A percentile compares a stretch with the other conserved stretches of the same genome.
phyloP scores from a whole-genome alignment of 345 rosid species.

The sweet orange (Citrus sinensis) region DVS_A1.0 CM039169.1:6295501-6296000 shows the following conservation, averaged over 20 bases:
- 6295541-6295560: slow-evolving; percentile 68
- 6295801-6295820: background rate
- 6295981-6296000: background rate
- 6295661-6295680: background rate
- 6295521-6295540: slow-evolving; percentile 74
- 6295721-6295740: background rate
- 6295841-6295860: background rate
- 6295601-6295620: slow-evolving; percentile 42
- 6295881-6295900: background rate
- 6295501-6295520: slow-evolving; percentile 74
- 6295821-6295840: background rate
- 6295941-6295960: background rate
- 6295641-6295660: background rate
- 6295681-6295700: background rate
- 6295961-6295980: background rate
- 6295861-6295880: background rate
- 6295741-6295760: background rate
- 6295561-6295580: slow-evolving; percentile 65
- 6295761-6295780: background rate
- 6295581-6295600: slow-evolving; percentile 50
- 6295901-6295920: background rate
- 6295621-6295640: background rate
- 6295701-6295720: slow-evolving; percentile 1
- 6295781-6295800: background rate
- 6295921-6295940: background rate